Evolutionary conservation across 768 basidiomycete species (phyloP).

Genomic region (Mycena epipterygia): DNA sequence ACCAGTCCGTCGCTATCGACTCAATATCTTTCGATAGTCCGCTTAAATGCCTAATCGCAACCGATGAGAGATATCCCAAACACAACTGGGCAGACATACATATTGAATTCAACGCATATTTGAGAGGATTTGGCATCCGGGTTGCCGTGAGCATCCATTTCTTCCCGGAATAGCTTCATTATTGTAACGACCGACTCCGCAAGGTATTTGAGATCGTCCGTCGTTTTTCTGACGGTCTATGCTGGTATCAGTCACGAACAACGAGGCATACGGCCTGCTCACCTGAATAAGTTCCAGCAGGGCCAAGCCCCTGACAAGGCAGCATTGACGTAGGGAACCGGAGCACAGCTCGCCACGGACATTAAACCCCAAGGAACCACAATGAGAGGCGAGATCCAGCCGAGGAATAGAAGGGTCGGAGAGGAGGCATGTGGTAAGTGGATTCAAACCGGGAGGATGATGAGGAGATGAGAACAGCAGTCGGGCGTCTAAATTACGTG

Average conservation of each 20-base stretch:
- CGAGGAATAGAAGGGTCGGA: neutral
- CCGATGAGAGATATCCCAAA: no score
- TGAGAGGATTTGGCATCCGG: no score
- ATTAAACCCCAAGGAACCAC: neutral
- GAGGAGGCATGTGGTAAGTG: neutral
- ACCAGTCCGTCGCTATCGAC: neutral
- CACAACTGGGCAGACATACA: neutral
- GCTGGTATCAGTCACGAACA: neutral
- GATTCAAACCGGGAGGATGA: no score
- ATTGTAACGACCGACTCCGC: neutral
- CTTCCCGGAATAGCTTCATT: constrained; percentile 5
- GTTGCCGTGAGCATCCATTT: neutral
- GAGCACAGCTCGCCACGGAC: neutral
- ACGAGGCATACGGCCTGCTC: neutral
- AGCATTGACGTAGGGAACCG: constrained; percentile 1
- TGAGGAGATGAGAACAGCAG: no score
- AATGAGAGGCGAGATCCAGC: neutral
- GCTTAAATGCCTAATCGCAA: neutral
- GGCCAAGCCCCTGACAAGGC: neutral
- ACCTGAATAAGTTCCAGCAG: constrained; percentile 18
- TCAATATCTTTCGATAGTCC: constrained; percentile 1
- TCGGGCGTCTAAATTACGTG: no score
- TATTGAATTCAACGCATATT: neutral
- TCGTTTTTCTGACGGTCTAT: neutral
- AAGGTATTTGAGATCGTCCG: neutral